Base-by-base conservation (phyloP, 2,329 filamentous ascomycete species). In the Leptographium galeiforme region DNA sequence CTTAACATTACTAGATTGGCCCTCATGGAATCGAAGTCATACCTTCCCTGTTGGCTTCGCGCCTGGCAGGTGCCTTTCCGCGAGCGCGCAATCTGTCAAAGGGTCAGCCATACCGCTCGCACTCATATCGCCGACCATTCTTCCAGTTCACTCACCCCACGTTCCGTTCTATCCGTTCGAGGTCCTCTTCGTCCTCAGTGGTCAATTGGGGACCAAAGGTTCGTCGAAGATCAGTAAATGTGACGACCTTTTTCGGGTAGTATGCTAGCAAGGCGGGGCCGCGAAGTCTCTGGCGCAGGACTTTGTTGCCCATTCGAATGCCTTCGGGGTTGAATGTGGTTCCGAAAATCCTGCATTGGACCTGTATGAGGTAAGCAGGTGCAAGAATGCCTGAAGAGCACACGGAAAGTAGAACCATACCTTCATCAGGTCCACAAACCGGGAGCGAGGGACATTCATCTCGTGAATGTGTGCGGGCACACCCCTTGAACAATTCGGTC, bases 291-390 rank as follows among this genome's bases (percentile, higher is more conserved):
- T 96, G 87, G 64, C 90, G 87, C 56, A 98, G 76, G 66, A 98
- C 76, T 70, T 93, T 95, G 73, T 93, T 96, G 64, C 93, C 93
- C 61, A 88, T 81, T 57, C 93, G 87, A 57, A 85, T 68, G 61
- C 82, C 75, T 53, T 88, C 77, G 32, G 93, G 93, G 70, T 98
- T 98, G 75, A 83, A 97, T 52, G 84, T 90, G 50, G 86, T 87
- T 63, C 84, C 84, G 75, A 97, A 98, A 72, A 97, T 81, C 67
- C 84, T 81, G 77, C 89, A 95, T 84, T 90, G 89, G 64, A 80
- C 79, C 90, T 96, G 62, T 10, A 13, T 18, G 30, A 40, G 8
- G 53, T 52, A 13, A 46, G 43, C 33, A 18, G 43, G 4, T n/a
- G 16, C 8, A 14, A 44, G 30, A 50, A 43, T n/a, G 18, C 43